phyloP scores from a whole-genome alignment of 352 stramenopile species.

The Globisporangium emineosum region DNA sequence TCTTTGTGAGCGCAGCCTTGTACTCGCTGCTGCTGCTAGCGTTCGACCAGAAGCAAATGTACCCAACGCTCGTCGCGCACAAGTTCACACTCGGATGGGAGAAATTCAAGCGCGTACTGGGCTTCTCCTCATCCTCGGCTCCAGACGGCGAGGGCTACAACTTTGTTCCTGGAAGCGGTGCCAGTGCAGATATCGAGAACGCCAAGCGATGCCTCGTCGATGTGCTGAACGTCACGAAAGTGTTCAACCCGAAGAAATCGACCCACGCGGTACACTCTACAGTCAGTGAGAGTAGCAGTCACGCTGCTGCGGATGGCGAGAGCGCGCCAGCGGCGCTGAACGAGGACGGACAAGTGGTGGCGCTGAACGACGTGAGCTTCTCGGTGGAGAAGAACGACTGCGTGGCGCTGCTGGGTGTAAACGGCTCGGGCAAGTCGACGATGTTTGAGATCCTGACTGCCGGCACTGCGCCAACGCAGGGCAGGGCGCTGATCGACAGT shows the following conservation, averaged over 20 bases:
- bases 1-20: slow-evolving; percentile 34
- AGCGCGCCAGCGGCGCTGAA: slow-evolving; percentile 27
- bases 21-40: slow-evolving; percentile 56
- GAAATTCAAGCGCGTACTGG: slow-evolving; percentile 12
- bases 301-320: slow-evolving; percentile 8
- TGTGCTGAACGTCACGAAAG: slow-evolving; percentile 47
- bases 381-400: slow-evolving; percentile 85
- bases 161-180: not conserved
- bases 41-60: slow-evolving; percentile 69
- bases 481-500: slow-evolving; percentile 49
- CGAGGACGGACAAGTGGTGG: slow-evolving; percentile 55
- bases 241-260: slow-evolving; percentile 57
- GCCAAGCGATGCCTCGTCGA: slow-evolving; percentile 45
- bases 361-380: slow-evolving; percentile 76
- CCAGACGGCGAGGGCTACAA: not conserved
- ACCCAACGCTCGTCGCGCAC: slow-evolving; percentile 52
- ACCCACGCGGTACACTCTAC: not conserved
- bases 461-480: slow-evolving; percentile 72
- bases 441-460: slow-evolving; percentile 96
- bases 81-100: slow-evolving; percentile 25
- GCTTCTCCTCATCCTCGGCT: not conserved
- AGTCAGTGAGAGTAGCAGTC: slow-evolving; percentile 1
- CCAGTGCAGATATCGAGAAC: slow-evolving; percentile 18
- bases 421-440: slow-evolving; percentile 96
- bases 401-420: slow-evolving; percentile 92